Percentiles rank a stretch among this genome's conserved stretches.
Conservation (phyloP, 768 basidiomycete genomes). For the Auriscalpium orientale region DNA sequence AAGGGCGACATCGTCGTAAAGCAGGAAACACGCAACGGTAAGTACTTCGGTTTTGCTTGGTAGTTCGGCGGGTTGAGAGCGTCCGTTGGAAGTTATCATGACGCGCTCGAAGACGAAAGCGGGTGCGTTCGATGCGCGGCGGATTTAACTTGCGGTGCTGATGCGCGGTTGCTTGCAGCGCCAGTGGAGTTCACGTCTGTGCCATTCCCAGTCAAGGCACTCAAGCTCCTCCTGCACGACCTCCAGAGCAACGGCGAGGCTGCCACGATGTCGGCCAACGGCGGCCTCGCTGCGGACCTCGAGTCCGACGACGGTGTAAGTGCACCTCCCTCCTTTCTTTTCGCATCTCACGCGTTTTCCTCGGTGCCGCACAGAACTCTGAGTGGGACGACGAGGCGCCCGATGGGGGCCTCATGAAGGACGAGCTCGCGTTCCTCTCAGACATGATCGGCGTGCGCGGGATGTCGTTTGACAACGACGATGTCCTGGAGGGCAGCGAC, state of each 20-base stretch:
- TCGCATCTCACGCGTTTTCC: constrained; percentile 1
- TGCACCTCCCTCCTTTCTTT: neutral
- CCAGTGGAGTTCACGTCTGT: constrained; percentile 84
- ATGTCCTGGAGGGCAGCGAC: constrained; percentile 60
- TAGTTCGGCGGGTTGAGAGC: neutral
- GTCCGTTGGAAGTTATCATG: constrained; percentile 70
- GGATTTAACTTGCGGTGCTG: constrained; percentile 13
- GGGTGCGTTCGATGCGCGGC: constrained; percentile 42
- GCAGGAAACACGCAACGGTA: constrained; percentile 74
- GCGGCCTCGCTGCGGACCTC: constrained; percentile 39
- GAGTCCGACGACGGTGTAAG: constrained; percentile 75
- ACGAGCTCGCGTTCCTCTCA: constrained; percentile 80
- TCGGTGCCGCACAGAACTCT: constrained; percentile 48
- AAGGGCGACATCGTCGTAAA: constrained; percentile 90
- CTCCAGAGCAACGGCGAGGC: constrained; percentile 74
- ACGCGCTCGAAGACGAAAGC: constrained; percentile 85
- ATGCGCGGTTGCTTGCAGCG: constrained; percentile 32
- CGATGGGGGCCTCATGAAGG: constrained; percentile 51
- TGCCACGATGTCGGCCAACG: constrained; percentile 52
- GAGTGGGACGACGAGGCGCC: constrained; percentile 93
- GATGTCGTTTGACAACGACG: constrained; percentile 69
- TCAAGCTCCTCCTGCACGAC: constrained; percentile 85
- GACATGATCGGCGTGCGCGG: constrained; percentile 74
- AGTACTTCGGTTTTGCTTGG: constrained; percentile 23
- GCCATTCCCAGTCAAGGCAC: constrained; percentile 84